These are phyloP conservation scores for Trapa bicornis DNA, from an alignment of 345 rosid genomes.

Conservation along the genomic window DNA sequence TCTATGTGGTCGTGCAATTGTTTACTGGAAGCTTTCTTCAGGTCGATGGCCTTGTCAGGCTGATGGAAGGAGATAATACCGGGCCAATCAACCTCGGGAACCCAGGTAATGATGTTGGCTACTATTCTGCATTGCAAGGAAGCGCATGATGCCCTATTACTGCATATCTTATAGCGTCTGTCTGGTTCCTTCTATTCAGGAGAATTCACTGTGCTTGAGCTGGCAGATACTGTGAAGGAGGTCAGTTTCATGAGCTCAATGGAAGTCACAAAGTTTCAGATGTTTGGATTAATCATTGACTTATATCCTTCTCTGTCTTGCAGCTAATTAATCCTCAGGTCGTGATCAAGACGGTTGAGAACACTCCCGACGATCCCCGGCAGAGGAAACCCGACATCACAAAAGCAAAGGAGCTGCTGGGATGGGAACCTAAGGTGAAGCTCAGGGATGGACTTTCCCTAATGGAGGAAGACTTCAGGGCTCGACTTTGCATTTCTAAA, in stretches of 20 bases:
- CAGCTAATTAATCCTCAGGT: constrained; percentile 70
- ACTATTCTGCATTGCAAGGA: background rate
- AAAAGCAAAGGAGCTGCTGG: constrained; percentile 65
- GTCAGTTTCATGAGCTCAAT: constrained; percentile 18
- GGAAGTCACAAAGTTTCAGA: background rate
- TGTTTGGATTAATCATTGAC: background rate
- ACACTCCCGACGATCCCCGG: constrained; percentile 90
- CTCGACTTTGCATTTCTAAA: constrained; percentile 43
- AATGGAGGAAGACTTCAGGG: constrained; percentile 88
- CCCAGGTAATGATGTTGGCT: constrained; percentile 40
- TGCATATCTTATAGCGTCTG: background rate
- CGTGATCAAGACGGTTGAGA: constrained; percentile 78
- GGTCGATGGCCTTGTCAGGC: constrained; percentile 93
- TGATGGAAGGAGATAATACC: constrained; percentile 91
- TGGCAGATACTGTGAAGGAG: constrained; percentile 84
- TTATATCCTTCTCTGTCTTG: background rate
- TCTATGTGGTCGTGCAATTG: background rate
- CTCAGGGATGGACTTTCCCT: constrained; percentile 75
- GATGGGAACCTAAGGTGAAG: constrained; percentile 84
- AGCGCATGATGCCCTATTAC: background rate
- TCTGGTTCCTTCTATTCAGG: constrained; percentile 21
- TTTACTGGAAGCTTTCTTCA: constrained; percentile 7
- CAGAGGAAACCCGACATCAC: constrained; percentile 83
- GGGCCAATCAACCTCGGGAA: constrained; percentile 97
- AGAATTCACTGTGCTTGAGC: constrained; percentile 82